Conservation (phyloP, 208 protist genomes). For the Leishmania braziliensis region DNA sequence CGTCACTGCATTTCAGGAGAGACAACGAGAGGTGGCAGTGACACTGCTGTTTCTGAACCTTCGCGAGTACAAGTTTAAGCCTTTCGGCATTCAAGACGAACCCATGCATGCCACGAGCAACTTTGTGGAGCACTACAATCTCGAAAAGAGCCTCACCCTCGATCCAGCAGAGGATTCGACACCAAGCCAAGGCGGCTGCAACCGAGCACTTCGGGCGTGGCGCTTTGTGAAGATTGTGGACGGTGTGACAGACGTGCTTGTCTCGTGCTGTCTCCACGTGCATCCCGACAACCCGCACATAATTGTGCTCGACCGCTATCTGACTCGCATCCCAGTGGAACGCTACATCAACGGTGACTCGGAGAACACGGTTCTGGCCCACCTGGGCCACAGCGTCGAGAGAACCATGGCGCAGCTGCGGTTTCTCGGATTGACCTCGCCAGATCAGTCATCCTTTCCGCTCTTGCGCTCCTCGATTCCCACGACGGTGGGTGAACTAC, state of each 20-base stretch:
- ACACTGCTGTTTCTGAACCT: slow-evolving; percentile 73
- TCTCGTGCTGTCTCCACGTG: slow-evolving; percentile 73
- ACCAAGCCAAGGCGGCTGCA: not conserved
- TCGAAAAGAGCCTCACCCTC: slow-evolving; percentile 45
- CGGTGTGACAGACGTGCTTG: slow-evolving; percentile 79
- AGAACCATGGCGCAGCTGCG: slow-evolving; percentile 60
- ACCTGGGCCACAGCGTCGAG: slow-evolving; percentile 53
- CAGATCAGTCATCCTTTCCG: slow-evolving; percentile 15
- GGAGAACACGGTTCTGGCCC: slow-evolving; percentile 54
- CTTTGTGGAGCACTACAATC: slow-evolving; percentile 87
- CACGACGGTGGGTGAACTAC: slow-evolving; percentile 24
- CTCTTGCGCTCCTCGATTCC: slow-evolving; percentile 36
- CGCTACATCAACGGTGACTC: slow-evolving; percentile 72
- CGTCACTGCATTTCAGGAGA: slow-evolving; percentile 9
- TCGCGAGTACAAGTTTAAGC: slow-evolving; percentile 88
- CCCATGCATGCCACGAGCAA: slow-evolving; percentile 59
- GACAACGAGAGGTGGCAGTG: slow-evolving; percentile 45
- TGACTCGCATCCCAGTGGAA: slow-evolving; percentile 71
- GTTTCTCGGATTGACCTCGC: slow-evolving; percentile 38
- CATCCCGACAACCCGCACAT: slow-evolving; percentile 18
- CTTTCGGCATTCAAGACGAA: slow-evolving; percentile 69
- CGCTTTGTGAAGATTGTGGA: slow-evolving; percentile 89
- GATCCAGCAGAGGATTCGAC: slow-evolving; percentile 12
- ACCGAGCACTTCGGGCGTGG: slow-evolving; percentile 16
- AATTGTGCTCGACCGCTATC: slow-evolving; percentile 66